A percentile compares a stretch with the other conserved stretches of the same genome.
phyloP scores from a whole-genome alignment of 768 basidiomycete genomes.

The Lanmaoa rubissima region DNA sequence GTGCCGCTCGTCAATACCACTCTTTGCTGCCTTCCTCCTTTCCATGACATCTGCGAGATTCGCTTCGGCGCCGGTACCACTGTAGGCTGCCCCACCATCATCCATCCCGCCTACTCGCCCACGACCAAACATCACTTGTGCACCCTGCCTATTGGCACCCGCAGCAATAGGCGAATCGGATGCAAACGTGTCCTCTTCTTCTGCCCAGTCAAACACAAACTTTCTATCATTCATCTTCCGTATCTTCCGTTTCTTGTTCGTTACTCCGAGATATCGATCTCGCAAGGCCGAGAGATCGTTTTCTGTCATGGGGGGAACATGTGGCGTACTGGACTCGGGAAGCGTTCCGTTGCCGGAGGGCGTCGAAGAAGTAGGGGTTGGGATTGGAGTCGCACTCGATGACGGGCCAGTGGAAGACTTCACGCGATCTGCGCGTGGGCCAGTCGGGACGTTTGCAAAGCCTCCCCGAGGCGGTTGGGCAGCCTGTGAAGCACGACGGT shows the following conservation, averaged over 20 bases:
- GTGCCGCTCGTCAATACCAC: constrained; percentile 89
- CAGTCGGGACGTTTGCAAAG: constrained; percentile 77
- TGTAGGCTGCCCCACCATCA: constrained; percentile 51
- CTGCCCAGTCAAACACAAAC: constrained; percentile 99
- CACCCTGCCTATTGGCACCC: constrained; percentile 72
- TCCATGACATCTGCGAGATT: constrained; percentile 83
- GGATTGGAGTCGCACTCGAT: constrained; percentile 43
- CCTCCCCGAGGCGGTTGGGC: constrained; percentile 40
- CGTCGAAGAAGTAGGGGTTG: constrained; percentile 52
- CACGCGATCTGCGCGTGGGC: constrained; percentile 73
- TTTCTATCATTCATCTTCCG: constrained; percentile 95
- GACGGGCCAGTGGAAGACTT: constrained; percentile 37
- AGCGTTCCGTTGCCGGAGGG: constrained; percentile 26
- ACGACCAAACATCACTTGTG: constrained; percentile 86
- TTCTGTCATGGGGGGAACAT: constrained; percentile 70
- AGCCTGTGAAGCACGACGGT: constrained; percentile 34
- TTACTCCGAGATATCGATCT: constrained; percentile 91
- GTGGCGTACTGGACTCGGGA: constrained; percentile 39
- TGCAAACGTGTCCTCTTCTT: constrained; percentile 89
- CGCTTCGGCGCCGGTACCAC: constrained; percentile 39
- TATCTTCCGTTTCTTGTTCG: constrained; percentile 91
- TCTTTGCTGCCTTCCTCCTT: constrained; percentile 74
- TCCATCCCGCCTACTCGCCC: constrained; percentile 87
- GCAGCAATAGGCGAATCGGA: constrained; percentile 72
- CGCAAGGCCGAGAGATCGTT: constrained; percentile 80